Conservation (phyloP, 2,329 filamentous ascomycete species). For the Colletotrichum nymphaeae region DNA sequence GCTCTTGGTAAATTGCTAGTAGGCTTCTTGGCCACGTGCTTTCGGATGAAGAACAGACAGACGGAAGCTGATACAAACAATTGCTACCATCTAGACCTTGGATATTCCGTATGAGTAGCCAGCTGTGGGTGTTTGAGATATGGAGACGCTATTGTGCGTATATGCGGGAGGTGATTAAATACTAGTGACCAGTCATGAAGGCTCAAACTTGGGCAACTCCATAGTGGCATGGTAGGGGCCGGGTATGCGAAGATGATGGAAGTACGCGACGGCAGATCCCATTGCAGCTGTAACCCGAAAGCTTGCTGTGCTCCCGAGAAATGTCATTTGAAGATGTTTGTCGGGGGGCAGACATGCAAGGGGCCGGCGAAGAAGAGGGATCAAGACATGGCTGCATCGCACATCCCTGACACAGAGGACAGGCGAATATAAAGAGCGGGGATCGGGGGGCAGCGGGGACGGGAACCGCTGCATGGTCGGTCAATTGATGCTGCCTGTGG, state of each 20-base stretch:
- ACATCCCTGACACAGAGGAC: conserved; percentile 19
- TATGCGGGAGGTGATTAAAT: background rate
- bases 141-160: background rate
- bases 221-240: background rate
- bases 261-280: background rate
- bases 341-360: conserved; percentile 10
- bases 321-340: background rate
- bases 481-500: conserved; percentile 14
- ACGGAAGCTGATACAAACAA: background rate
- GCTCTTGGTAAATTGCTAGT: background rate
- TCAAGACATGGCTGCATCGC: conserved; percentile 13
- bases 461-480: conserved; percentile 23
- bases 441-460: conserved; percentile 15
- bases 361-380: background rate
- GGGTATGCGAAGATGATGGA: background rate
- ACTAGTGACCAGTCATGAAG: background rate
- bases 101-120: background rate
- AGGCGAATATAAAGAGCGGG: conserved; percentile 17
- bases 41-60: background rate
- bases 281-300: background rate
- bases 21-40: background rate
- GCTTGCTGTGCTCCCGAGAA: background rate
- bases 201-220: background rate
- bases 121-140: background rate
- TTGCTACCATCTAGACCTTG: background rate